A percentile compares a stretch with the other conserved stretches of the same genome.
Evolutionary conservation across 805 yeast genomes (phyloP).

Genomic region (Metschnikowia arizonensis): DNA sequence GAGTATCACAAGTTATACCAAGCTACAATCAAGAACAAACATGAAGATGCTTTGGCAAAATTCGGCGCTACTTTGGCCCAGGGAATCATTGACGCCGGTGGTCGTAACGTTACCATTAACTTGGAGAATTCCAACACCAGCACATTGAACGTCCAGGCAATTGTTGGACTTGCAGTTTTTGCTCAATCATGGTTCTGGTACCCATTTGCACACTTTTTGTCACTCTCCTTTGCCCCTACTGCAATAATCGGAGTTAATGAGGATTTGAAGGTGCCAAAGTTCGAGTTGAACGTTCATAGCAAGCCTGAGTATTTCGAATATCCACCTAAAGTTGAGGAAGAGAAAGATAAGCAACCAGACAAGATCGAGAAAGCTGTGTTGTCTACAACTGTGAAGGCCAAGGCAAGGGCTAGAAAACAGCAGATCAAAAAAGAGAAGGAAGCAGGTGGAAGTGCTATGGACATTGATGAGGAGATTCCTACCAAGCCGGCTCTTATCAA

Average conservation of each 20-base stretch:
- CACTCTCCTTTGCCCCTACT: slow-evolving; percentile 90
- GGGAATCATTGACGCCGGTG: slow-evolving; percentile 98
- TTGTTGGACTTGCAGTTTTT: slow-evolving; percentile 87
- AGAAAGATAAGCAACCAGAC: slow-evolving; percentile 77
- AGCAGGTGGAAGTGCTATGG: slow-evolving; percentile 42
- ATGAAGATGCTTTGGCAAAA: slow-evolving; percentile 94
- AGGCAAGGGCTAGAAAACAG: slow-evolving; percentile 77
- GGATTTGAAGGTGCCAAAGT: slow-evolving; percentile 82
- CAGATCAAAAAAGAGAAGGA: slow-evolving; percentile 52
- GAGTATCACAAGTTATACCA: slow-evolving; percentile 71
- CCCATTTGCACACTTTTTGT: slow-evolving; percentile 90
- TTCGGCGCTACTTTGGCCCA: slow-evolving; percentile 97
- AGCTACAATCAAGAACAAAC: slow-evolving; percentile 76
- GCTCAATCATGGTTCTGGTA: slow-evolving; percentile 98
- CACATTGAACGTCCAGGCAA: slow-evolving; percentile 83
- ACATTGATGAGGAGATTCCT: slow-evolving; percentile 28
- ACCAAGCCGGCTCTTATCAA: slow-evolving; percentile 2
- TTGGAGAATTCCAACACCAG: slow-evolving; percentile 86
- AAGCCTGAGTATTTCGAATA: slow-evolving; percentile 78
- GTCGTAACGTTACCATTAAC: slow-evolving; percentile 92
- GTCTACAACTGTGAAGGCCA: slow-evolving; percentile 91
- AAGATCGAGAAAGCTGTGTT: slow-evolving; percentile 89
- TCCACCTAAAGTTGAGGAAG: slow-evolving; percentile 83
- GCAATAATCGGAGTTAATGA: slow-evolving; percentile 80
- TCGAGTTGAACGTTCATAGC: slow-evolving; percentile 75